A percentile compares a stretch with the other conserved stretches of the same genome.
Conservation (phyloP, 1,284 basidiomycete genomes). For the Retiboletus flavoniger region DNA sequence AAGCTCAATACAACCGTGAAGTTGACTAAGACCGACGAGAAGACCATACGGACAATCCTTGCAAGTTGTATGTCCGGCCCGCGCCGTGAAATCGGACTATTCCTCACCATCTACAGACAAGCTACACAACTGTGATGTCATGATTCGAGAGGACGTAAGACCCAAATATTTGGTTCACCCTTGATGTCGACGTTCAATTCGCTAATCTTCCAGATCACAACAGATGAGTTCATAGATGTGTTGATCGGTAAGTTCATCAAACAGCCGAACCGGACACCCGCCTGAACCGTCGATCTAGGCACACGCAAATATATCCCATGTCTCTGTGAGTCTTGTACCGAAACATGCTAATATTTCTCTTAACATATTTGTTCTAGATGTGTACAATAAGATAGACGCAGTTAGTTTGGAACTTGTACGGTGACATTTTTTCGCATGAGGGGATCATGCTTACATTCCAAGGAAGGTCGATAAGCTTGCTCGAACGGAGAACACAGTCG, state of each 20-base stretch:
- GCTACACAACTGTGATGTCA: constrained; percentile 93
- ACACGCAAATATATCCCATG: constrained; percentile 96
- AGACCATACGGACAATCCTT: constrained; percentile 88
- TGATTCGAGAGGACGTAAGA: constrained; percentile 93
- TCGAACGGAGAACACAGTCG: constrained; percentile 83
- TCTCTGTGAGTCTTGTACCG: constrained; percentile 54
- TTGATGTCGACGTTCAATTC: background rate
- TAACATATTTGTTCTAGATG: constrained; percentile 47
- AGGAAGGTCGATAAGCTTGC: constrained; percentile 76
- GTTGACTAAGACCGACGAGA: constrained; percentile 92
- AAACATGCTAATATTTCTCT: background rate
- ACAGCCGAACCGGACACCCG: background rate
- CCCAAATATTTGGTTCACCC: constrained; percentile 1
- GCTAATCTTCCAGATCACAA: constrained; percentile 67
- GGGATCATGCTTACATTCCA: background rate
- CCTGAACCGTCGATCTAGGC: constrained; percentile 42
- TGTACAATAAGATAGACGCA: constrained; percentile 94
- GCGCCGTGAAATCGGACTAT: background rate
- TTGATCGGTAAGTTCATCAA: constrained; percentile 64
- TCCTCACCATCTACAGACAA: constrained; percentile 49
- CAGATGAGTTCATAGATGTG: constrained; percentile 97
- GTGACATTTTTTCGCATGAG: background rate
- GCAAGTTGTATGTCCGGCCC: constrained; percentile 66
- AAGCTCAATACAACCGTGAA: constrained; percentile 90
- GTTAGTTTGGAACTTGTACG: constrained; percentile 81